Percentiles rank a stretch among this genome's conserved stretches.
Evolutionary conservation across 2,329 filamentous ascomycete genomes (phyloP).

Genomic region (Aspergillus alliaceus): DNA sequence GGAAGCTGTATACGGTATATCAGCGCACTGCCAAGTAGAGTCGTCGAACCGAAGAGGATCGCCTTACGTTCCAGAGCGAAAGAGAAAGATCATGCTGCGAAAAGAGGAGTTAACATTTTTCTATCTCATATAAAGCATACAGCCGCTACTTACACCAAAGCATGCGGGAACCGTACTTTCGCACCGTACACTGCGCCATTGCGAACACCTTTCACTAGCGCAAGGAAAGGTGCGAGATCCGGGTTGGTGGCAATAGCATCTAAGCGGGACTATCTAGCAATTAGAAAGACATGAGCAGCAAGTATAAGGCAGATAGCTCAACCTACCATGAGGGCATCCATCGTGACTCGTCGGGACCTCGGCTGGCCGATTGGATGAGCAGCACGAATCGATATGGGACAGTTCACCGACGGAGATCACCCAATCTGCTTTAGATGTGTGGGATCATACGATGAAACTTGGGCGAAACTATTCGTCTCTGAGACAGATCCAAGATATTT

Average conservation of each 20-base stretch:
- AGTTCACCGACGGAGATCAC: constrained; percentile 5
- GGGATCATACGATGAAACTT: neutral
- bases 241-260: constrained; percentile 81
- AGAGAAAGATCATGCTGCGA: constrained; percentile 87
- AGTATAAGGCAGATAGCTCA: neutral
- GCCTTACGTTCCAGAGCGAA: constrained; percentile 80
- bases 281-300: constrained; percentile 4
- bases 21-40: constrained; percentile 10
- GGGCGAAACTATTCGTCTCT: no score
- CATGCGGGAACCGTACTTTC: constrained; percentile 98
- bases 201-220: constrained; percentile 86
- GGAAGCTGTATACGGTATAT: constrained; percentile 49
- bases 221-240: constrained; percentile 78
- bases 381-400: neutral
- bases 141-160: constrained; percentile 78
- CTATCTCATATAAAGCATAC: no score
- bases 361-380: constrained; percentile 18
- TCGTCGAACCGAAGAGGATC: constrained; percentile 17
- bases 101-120: no score
- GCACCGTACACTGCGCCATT: constrained; percentile 96
- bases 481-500: no score
- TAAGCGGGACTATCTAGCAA: constrained; percentile 57
- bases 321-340: constrained; percentile 38
- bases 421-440: neutral
- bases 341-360: constrained; percentile 29